Conservation (phyloP, 75 land plant species). For the Adiantum capillusveneris region DNA sequence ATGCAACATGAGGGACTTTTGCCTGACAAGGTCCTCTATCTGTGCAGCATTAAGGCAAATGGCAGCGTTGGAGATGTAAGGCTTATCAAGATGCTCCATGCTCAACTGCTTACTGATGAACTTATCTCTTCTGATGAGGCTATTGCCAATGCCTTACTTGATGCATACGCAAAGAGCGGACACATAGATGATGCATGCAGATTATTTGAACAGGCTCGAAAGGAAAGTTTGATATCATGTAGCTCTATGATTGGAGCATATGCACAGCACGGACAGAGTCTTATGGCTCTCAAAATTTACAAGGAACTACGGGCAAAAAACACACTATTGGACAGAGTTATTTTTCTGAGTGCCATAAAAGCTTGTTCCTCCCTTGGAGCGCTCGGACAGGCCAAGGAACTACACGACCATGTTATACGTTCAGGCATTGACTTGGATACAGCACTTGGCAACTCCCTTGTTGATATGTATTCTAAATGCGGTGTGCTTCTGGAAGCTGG, state of each 20-base stretch:
- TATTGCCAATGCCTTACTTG: conserved; percentile 39
- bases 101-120: conserved; percentile 22
- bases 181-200: conserved; percentile 25
- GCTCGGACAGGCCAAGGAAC: conserved; percentile 5
- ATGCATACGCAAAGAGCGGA: conserved; percentile 40
- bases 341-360: conserved; percentile 11
- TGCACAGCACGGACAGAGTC: conserved; percentile 6
- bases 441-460: not conserved
- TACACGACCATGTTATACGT: conserved; percentile 3
- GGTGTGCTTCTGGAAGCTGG: conserved; percentile 7
- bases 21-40: conserved; percentile 3
- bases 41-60: conserved; percentile 5
- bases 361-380: conserved; percentile 14
- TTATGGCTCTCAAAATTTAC: conserved; percentile 5
- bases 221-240: conserved; percentile 17
- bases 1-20: conserved; percentile 3
- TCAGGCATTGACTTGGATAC: conserved; percentile 1
- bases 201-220: conserved; percentile 18
- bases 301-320: conserved; percentile 6
- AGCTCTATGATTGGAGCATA: conserved; percentile 16
- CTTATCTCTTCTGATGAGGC: conserved; percentile 14
- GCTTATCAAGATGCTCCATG: conserved; percentile 28
- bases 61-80: conserved; percentile 3
- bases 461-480: conserved; percentile 13
- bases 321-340: conserved; percentile 7